Base-by-base conservation (phyloP, 768 basidiomycete genomes). In the Boletus patriciae region DNA sequence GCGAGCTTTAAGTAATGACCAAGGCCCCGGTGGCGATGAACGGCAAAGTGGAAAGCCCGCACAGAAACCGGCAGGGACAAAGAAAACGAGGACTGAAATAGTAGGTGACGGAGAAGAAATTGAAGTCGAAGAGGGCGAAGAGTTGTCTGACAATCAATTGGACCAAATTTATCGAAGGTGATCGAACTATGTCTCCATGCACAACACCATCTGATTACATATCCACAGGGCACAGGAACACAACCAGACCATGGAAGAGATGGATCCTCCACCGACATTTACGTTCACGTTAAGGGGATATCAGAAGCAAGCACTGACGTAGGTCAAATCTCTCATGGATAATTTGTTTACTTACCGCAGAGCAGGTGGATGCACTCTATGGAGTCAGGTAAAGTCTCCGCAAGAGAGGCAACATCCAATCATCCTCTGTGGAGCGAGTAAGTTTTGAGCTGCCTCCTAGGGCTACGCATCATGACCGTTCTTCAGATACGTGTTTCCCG, bases 341-440 rank as follows among this genome's bases (percentile, higher is more conserved):
- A 40, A 34, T 34, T 10, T 21, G 9, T 41, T 13, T 50, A 41
- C 38, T 56, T 34, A 55, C 19, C 36, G 16, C n/a, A 23, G 33
- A 46, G 15, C 55, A 92, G 91, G 37, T 98, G 95, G 95, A 94
- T 97, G 94, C 76, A 85, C 61, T 88, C 90, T 3, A 77, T 94
- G 51, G 96, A 98, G 73, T 82, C 80, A 3, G 90, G 90, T 4
- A 78, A 84, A 19, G 77, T 79, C 60, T 84, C 88, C 53, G 90
- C 84, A 62, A 80, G 88, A 52, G 81, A 86, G 67, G 81, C 81
- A 15, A 77, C 69, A 16, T 90, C 88, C 6, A 86, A 98, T 82
- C 93, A 98, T 70, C 96, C 96, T 3, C 73, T 98, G 9, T 98
- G 95, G 95, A 88, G 88, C 76, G 84, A 92, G 93, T 98, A 68